Conservation (phyloP, 2,329 filamentous ascomycete genomes). For the Neonectria faginata region DNA sequence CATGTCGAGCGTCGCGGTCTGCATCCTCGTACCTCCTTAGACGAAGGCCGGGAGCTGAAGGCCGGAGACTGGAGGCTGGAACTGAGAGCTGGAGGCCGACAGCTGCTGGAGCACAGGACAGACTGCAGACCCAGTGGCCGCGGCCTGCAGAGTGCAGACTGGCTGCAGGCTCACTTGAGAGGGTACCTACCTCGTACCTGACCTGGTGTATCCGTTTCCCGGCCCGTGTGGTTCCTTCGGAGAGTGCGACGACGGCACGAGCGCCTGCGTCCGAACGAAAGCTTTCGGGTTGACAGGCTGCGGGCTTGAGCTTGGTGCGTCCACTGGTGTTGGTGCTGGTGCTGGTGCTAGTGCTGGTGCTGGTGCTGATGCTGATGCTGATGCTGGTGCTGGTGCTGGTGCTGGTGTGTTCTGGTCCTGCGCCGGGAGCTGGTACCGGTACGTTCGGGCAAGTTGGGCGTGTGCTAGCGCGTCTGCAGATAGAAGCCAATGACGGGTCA, state of each 20-base stretch:
- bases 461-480: conserved; percentile 25
- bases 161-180: neutral
- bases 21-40: conserved; percentile 3
- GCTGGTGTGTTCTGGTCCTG: conserved; percentile 11
- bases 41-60: neutral
- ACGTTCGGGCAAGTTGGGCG: conserved; percentile 25
- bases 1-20: conserved; percentile 16
- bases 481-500: conserved; percentile 29
- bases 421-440: conserved; percentile 25
- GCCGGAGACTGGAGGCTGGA: neutral
- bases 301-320: conserved; percentile 16
- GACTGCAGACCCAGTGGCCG: neutral
- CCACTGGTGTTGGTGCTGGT: conserved; percentile 8
- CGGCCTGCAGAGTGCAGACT: neutral
- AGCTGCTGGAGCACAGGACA: neutral
- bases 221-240: conserved; percentile 40
- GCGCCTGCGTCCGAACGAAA: conserved; percentile 30
- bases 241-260: conserved; percentile 43
- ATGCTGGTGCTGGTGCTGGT: conserved; percentile 20
- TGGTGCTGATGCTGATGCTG: conserved; percentile 10
- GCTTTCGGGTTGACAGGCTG: conserved; percentile 23
- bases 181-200: conserved; percentile 25
- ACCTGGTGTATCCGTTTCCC: conserved; percentile 31
- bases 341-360: neutral
- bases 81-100: neutral